A percentile compares a stretch with the other conserved stretches of the same genome.
phyloP scores from a whole-genome alignment of 75 land plant species.

The Selaginella tamariscina region DNA sequence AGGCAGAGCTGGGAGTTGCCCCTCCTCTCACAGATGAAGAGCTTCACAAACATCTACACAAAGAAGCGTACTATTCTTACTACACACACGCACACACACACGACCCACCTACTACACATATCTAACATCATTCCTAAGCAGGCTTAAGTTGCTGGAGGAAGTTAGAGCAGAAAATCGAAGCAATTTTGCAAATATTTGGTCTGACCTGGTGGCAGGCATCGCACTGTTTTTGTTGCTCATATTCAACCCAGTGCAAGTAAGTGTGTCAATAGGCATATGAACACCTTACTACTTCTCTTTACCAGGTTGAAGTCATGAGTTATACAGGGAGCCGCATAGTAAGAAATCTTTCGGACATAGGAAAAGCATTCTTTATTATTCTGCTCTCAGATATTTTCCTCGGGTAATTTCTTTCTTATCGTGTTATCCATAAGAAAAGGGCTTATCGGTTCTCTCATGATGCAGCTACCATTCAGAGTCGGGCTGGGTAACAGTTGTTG shows the following conservation, averaged over 20 bases:
- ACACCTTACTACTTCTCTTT: not conserved
- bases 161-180: slow-evolving; percentile 70
- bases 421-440: not conserved
- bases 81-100: too few species aligned
- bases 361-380: slow-evolving; percentile 87
- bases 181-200: slow-evolving; percentile 85
- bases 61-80: slow-evolving; percentile 67
- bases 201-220: slow-evolving; percentile 73
- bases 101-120: not conserved
- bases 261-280: slow-evolving; percentile 8
- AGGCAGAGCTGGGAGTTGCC: slow-evolving; percentile 81
- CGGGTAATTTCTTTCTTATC: slow-evolving; percentile 38
- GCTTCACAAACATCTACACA: slow-evolving; percentile 54
- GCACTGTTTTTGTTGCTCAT: slow-evolving; percentile 51
- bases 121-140: slow-evolving; percentile 16
- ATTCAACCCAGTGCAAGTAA: slow-evolving; percentile 70
- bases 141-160: slow-evolving; percentile 73
- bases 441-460: not conserved
- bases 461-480: slow-evolving; percentile 86
- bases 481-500: slow-evolving; percentile 73
- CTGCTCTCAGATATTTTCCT: slow-evolving; percentile 77
- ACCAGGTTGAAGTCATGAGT: slow-evolving; percentile 76
- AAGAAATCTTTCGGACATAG: slow-evolving; percentile 76
- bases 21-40: slow-evolving; percentile 88
- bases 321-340: slow-evolving; percentile 68